Evolutionary conservation across 2,329 filamentous ascomycete genomes (phyloP), one percentile per base, ranked within the genome.

Genomic region (Phyllosticta capitalensis): DNA sequence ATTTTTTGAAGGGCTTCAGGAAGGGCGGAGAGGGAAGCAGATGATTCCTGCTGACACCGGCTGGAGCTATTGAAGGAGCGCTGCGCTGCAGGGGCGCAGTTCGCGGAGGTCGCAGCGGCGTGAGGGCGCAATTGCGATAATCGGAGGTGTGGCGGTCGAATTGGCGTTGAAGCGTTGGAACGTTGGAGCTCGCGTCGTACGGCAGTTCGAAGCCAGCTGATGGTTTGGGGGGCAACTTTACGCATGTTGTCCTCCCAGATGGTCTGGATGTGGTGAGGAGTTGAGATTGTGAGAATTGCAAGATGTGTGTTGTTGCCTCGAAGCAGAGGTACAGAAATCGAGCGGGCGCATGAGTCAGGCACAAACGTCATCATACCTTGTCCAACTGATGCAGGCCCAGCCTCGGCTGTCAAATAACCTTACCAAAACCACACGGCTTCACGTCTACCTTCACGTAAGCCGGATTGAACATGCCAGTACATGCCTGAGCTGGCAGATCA

Each of bases 191-290:
- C 63, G 52, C 65, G 64, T 4, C 58, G 54, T 38, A 68, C 45
- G 19, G 64, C 56, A 54, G 66, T 56, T 61, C 68, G 67, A n/a
- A 72, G 64, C 62, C 65, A 65, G 52, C 64, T 62, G 26, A 66
- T 57, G 17, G 64, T 63, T 55, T 64, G 61, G 54, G 65, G 61
- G 17, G 61, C 55, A 7, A 45, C 33, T 22, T 61, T 51, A 19
- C 64, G 63, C 64, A 66, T 66, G 12, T 26, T 59, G 26, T 24
- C 14, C 10, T 20, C 1, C 14, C 21, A 12, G 20, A 45, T 45
- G 38, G 38, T 14, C n/a, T 45, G 38, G 17, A n/a, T 26, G 12
- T 9, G 12, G 45, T 22, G 1, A 17, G 12, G 14, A 28, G 50
- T 14, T 5, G 9, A 9, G 58, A 33, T 22, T 52, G 9, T 33